Base-by-base conservation (phyloP, 192 early-diverging fungal species). In the Oehlia diaphana region DNA sequence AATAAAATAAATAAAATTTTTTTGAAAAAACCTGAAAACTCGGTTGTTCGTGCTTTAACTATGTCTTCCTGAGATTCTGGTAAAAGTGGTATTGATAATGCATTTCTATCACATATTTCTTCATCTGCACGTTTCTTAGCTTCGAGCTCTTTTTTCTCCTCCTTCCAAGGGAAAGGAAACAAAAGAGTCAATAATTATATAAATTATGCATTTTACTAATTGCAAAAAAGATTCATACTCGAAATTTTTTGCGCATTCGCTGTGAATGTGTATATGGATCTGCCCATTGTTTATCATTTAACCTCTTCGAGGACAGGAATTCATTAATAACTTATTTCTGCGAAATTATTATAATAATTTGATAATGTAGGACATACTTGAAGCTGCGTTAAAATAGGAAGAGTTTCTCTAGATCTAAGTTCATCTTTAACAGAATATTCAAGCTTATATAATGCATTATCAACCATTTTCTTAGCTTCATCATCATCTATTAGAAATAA, bases 181-280 rank as follows among this genome's bases (percentile, higher is more conserved):
- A 7, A 14, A 77, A 47, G n/a, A 12, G 16, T 72, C 16, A 42
- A 33, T 33, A 28, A 67, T 33, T 13, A 2, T 33, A 6, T 63
- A 21, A 37, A 21, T 63, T 9, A 26, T 63, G 63, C 10, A 63
- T 2, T 26, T 23, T 63, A 63, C 7, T 37, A 37, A 63, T 65
- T 65, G 21, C 13, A 10, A 39, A 70, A 23, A 44, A 42, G 50
- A 68, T 68, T 74, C 81, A 47, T 82, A 79, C 88, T 35, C 96
- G 81, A 76, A 97, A 94, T 62, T 86, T 86, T 58, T 88, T 91
- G 9, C 96, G 89, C 58, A 97, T 71, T 58, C 81, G 80, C 76
- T 94, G 90, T 37, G 93, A 95, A 39, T 88, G 83, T 9, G 88
- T 81, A 79, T 96, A 97, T 1, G 95, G 89, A 81, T 98, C 92